Conservation (phyloP, 2,329 filamentous ascomycete genomes). For the Penicillium aurantiogriseum region DNA sequence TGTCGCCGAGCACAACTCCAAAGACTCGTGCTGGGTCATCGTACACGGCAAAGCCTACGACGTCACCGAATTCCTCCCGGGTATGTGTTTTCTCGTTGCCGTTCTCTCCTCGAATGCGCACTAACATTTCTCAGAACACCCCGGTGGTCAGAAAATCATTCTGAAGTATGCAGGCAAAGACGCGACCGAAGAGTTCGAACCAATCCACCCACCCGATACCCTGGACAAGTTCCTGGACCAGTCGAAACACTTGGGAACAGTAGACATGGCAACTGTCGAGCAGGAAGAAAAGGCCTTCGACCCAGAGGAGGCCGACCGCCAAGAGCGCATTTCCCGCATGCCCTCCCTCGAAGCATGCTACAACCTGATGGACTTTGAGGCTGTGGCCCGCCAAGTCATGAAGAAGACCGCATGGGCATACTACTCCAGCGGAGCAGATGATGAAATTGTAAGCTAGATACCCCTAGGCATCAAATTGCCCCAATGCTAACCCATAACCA, state of each 20-base stretch:
- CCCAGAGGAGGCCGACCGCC: conserved; percentile 71
- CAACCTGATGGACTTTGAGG: conserved; percentile 93
- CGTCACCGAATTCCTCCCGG: conserved; percentile 83
- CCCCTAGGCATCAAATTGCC: conserved; percentile 10
- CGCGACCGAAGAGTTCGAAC: conserved; percentile 87
- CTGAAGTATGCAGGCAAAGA: conserved; percentile 96
- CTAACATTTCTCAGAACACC: conserved; percentile 62
- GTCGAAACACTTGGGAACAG: conserved; percentile 83
- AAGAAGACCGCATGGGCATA: conserved; percentile 97
- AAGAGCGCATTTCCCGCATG: conserved; percentile 71
- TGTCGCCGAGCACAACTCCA: conserved; percentile 72
- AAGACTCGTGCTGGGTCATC: conserved; percentile 88
- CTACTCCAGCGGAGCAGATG: conserved; percentile 89
- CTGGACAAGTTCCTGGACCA: conserved; percentile 76
- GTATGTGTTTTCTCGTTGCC: conserved; percentile 38
- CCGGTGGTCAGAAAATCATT: conserved; percentile 87
- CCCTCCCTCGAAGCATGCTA: conserved; percentile 83
- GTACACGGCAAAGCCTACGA: conserved; percentile 86
- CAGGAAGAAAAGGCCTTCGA: conserved; percentile 64
- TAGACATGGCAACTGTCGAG: conserved; percentile 80
- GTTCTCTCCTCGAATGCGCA: neutral
- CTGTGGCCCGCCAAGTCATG: conserved; percentile 85
- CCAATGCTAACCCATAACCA: conserved; percentile 36
- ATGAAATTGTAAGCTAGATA: conserved; percentile 66
- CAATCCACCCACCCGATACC: conserved; percentile 85